Conservation (phyloP, 2,329 filamentous ascomycete species). For the Alternaria novae-zelandiae region DNA sequence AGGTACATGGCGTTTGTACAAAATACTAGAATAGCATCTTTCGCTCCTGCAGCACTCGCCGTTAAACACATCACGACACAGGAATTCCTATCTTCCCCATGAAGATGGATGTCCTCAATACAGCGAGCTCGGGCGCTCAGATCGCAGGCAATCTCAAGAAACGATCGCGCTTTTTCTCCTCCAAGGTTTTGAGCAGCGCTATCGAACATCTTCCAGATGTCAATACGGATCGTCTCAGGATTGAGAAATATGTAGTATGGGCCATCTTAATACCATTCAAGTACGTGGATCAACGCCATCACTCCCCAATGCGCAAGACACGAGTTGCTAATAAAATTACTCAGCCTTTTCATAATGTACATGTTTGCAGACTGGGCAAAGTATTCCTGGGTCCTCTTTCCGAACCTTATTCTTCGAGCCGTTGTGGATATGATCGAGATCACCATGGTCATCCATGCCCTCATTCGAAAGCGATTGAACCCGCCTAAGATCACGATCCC, state of each 20-base stretch:
- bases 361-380: background rate
- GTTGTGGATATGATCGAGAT: slow-evolving; percentile 2
- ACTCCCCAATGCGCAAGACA: background rate
- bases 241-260: slow-evolving; percentile 1
- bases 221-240: background rate
- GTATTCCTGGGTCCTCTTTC: background rate
- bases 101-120: background rate
- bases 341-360: background rate
- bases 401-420: background rate
- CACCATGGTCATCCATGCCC: background rate
- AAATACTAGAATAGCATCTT: background rate
- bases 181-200: background rate
- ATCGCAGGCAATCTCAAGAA: background rate
- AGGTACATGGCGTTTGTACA: background rate
- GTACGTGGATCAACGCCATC: background rate
- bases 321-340: background rate
- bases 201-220: slow-evolving; percentile 1
- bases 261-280: slow-evolving; percentile 2
- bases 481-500: background rate
- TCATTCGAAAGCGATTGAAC: background rate
- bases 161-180: background rate
- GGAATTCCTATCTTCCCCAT: background rate
- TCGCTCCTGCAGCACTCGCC: background rate
- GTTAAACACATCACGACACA: background rate
- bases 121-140: background rate